Percentiles rank a stretch among this genome's conserved stretches.
These are phyloP conservation scores for Vishniacozyma victoriae DNA, from an alignment of 768 basidiomycete species.

Conservation along the genomic window DNA sequence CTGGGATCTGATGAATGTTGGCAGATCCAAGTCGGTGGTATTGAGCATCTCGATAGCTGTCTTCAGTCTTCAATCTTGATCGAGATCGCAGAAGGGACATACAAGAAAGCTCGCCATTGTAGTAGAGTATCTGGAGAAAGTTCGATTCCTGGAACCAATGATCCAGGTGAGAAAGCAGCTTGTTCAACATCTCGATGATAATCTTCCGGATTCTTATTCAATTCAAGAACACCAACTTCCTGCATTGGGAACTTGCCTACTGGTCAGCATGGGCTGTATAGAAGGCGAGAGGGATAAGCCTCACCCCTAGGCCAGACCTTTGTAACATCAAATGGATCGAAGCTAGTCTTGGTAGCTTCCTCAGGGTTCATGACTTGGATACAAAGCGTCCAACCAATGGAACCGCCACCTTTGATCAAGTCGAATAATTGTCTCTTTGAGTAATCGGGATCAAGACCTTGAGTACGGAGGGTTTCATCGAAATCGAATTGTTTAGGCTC, in stretches of 20 bases:
- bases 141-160: constrained; percentile 44
- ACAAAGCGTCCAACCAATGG: constrained; percentile 36
- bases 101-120: constrained; percentile 42
- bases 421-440: constrained; percentile 43
- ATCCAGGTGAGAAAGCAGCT: constrained; percentile 39
- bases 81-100: not conserved
- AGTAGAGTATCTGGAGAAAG: constrained; percentile 40
- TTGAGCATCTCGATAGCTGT: constrained; percentile 41
- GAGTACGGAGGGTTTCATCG: constrained; percentile 27
- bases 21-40: constrained; percentile 32
- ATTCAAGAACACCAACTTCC: constrained; percentile 30
- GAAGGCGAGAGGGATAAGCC: not conserved
- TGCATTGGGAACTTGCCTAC: constrained; percentile 33
- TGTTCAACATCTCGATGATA: constrained; percentile 46
- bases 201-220: constrained; percentile 43
- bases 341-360: constrained; percentile 25
- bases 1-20: constrained; percentile 43
- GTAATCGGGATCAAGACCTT: constrained; percentile 43
- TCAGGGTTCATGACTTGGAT: constrained; percentile 43
- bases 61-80: not conserved
- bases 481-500: constrained; percentile 32
- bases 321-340: constrained; percentile 44
- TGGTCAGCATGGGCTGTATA: not conserved
- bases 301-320: constrained; percentile 26
- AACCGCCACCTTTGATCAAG: constrained; percentile 36